These are phyloP conservation scores for Naganishia cerealis DNA, from an alignment of 1,284 basidiomycete genomes.

Conservation along the genomic window DNA sequence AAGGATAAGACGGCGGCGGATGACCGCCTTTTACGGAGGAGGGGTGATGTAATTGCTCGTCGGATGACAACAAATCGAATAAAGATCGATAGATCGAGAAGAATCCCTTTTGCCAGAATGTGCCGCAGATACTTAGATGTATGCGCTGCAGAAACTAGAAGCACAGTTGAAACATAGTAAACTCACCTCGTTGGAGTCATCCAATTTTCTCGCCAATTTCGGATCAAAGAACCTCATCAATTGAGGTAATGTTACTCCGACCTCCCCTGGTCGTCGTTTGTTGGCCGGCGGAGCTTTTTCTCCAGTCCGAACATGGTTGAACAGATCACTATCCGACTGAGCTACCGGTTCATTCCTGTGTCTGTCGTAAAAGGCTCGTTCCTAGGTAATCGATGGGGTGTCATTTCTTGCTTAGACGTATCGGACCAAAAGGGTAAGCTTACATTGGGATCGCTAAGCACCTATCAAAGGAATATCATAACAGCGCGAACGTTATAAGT, in stretches of 20 bases:
- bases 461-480: slow-evolving; percentile 55
- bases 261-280: slow-evolving; percentile 67
- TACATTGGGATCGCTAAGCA: slow-evolving; percentile 88
- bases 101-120: slow-evolving; percentile 66
- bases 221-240: slow-evolving; percentile 82
- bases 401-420: slow-evolving; percentile 2
- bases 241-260: slow-evolving; percentile 77
- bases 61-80: slow-evolving; percentile 77
- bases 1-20: slow-evolving; percentile 63
- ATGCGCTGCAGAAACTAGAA: not conserved
- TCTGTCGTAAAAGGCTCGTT: slow-evolving; percentile 97
- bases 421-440: slow-evolving; percentile 39
- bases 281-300: slow-evolving; percentile 56
- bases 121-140: not conserved
- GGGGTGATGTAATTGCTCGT: slow-evolving; percentile 66
- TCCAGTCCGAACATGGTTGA: slow-evolving; percentile 78
- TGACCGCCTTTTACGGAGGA: slow-evolving; percentile 54
- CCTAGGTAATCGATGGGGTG: slow-evolving; percentile 58
- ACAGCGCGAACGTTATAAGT: not conserved
- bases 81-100: slow-evolving; percentile 86
- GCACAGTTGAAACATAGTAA: not conserved
- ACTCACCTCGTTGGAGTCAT: slow-evolving; percentile 69
- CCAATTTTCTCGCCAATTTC: slow-evolving; percentile 68
- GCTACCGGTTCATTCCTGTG: slow-evolving; percentile 82
- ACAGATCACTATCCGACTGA: slow-evolving; percentile 78